These are phyloP conservation scores for Penicillium soppii DNA, from an alignment of 495 filamentous ascomycete species.

Conservation along the genomic window DNA sequence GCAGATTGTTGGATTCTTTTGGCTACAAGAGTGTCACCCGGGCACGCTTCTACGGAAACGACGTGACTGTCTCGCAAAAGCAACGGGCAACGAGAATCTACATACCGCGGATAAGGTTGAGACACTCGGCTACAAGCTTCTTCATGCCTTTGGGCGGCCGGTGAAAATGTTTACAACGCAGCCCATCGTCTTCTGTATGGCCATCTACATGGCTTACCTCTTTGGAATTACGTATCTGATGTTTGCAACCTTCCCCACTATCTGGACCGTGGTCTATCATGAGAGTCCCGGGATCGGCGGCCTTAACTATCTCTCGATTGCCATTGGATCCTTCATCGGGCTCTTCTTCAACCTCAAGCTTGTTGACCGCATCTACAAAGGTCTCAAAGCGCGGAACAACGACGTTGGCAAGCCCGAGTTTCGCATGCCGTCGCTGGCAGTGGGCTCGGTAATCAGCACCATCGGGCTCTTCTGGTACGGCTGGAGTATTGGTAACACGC, in stretches of 20 bases:
- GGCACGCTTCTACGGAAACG: conserved; percentile 54
- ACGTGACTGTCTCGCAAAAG: conserved; percentile 47
- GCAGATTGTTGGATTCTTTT: conserved; percentile 48
- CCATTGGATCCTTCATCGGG: conserved; percentile 56
- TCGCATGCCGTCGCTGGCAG: conserved; percentile 15
- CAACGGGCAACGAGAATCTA: conserved; percentile 50
- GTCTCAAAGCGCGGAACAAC: conserved; percentile 2
- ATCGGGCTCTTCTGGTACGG: conserved; percentile 47
- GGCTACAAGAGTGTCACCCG: conserved; percentile 44
- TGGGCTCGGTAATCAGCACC: conserved; percentile 10
- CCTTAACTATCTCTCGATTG: conserved; percentile 48
- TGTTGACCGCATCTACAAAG: conserved; percentile 28
- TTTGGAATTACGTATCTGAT: conserved; percentile 62
- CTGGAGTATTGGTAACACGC: conserved; percentile 30
- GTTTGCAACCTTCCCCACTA: conserved; percentile 53
- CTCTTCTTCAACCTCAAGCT: conserved; percentile 45
- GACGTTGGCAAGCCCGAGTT: conserved; percentile 18
- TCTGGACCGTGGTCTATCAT: conserved; percentile 51
- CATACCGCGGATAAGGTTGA: conserved; percentile 46
- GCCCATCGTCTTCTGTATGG: conserved; percentile 45
- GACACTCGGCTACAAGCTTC: conserved; percentile 22
- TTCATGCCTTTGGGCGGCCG: conserved; percentile 24
- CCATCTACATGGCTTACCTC: conserved; percentile 54
- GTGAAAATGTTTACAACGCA: conserved; percentile 41
- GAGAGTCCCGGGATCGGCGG: conserved; percentile 38